Evolutionary conservation across 768 basidiomycete species (phyloP), one percentile per base, ranked within the genome.

Genomic region (Lactarius evosmus): DNA sequence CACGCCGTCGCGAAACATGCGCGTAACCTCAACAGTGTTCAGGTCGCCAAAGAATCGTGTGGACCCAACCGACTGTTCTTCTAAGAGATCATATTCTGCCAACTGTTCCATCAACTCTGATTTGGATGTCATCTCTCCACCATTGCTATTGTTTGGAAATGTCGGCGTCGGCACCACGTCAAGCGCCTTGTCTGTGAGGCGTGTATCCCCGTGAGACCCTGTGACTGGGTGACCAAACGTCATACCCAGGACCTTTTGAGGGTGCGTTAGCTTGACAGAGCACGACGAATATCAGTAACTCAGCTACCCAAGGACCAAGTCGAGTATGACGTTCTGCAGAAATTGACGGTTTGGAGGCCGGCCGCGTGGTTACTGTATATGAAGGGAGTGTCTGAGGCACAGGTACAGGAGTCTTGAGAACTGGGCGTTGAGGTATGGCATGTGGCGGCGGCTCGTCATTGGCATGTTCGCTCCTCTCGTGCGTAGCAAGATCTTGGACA

Each of bases 261-360:
- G 12, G 36, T 60, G 22, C n/a, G 51, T 65, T 38, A 65, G 64
- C 55, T n/a, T 29, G 46, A 7, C 49, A 16, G 11, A 27, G 27
- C 19, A 32, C 17, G 27, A 7, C 5, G 8, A 32, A 9, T 19
- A 57, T 57, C 27, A 5, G 27, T 17, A 30, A 33, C 12, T n/a
- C 25, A 41, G 52, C 36, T 58, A 66, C 65, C 61, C 62, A 66
- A 41, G 65, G 65, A 12, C 65, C 65, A 7, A 66, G 65, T 17
- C 62, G 61, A 22, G 65, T 41, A 55, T 65, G 65, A 40, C 65
- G 65, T 32, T 66, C 65, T 36, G 34, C 51, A 9, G 56, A 57
- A 29, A 66, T 63, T 3, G 61, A 58, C 6, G 65, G 65, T 29
- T 38, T 63, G 12, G 56, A 63, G 2, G 46, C 17, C 2, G 41